These are phyloP conservation scores for Ogataea siamensis DNA, from an alignment of 805 yeast species.

Conservation along the genomic window DNA sequence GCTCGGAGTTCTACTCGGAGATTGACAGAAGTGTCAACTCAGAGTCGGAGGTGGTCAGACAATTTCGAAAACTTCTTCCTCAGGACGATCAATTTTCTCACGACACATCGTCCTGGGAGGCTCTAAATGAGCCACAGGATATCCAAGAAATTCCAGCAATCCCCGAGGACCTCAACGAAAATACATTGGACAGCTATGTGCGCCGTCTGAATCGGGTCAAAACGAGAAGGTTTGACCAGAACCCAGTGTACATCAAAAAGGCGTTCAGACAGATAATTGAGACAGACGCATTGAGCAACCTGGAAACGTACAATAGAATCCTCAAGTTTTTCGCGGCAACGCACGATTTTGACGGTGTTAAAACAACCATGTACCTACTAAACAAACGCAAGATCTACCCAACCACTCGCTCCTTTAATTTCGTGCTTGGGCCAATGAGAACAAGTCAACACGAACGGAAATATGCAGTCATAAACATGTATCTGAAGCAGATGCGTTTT, in stretches of 20 bases:
- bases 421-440: conserved; percentile 18
- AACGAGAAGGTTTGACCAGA: conserved; percentile 12
- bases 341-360: conserved; percentile 14
- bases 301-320: conserved; percentile 20
- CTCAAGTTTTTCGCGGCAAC: conserved; percentile 14
- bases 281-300: conserved; percentile 11
- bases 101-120: conserved; percentile 6
- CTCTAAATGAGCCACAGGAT: conserved; percentile 7
- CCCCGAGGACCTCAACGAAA: conserved; percentile 12
- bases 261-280: conserved; percentile 14
- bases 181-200: conserved; percentile 12
- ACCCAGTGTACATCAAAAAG: conserved; percentile 11
- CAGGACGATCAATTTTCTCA: conserved; percentile 1
- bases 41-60: conserved; percentile 16
- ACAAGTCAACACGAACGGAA: conserved; percentile 9
- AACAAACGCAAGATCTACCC: conserved; percentile 11
- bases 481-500: conserved; percentile 19
- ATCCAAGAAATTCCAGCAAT: conserved; percentile 9
- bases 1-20: conserved; percentile 10
- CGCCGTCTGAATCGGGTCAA: conserved; percentile 8
- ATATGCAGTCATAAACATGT: conserved; percentile 13
- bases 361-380: conserved; percentile 11
- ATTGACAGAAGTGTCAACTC: conserved; percentile 9
- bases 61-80: conserved; percentile 10
- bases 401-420: conserved; percentile 18